A percentile compares a stretch with the other conserved stretches of the same genome.
Conservation (phyloP, 208 protist species). For the Leptomonas pyrrhocoris region DNA sequence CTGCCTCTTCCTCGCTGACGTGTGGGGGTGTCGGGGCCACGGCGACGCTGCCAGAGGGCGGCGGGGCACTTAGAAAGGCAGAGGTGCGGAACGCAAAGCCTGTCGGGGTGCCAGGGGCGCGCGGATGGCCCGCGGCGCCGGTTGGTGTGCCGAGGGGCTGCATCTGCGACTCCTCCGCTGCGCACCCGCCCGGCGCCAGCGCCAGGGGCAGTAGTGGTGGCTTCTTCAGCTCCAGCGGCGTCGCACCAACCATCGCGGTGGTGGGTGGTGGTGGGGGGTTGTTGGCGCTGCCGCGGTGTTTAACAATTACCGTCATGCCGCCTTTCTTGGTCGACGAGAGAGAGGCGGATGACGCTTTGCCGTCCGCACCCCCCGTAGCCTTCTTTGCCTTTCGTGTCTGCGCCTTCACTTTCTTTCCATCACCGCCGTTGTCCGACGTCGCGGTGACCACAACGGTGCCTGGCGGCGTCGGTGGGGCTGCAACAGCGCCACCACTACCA, state of each 20-base stretch:
- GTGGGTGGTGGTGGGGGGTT: background rate
- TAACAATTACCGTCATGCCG: background rate
- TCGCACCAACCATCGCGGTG: background rate
- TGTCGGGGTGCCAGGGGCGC: background rate
- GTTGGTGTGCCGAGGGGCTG: conserved; percentile 2
- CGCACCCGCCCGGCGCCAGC: background rate
- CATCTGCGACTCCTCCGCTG: conserved; percentile 2
- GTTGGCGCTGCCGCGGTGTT: background rate
- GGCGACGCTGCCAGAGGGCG: background rate
- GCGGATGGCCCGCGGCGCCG: background rate
- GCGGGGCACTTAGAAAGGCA: too few relatives aligned
- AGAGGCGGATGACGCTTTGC: too few relatives aligned
- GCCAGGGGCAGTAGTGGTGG: background rate
- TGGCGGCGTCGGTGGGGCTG: too few relatives aligned
- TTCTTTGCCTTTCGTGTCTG: conserved; percentile 3
- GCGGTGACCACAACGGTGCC: background rate
- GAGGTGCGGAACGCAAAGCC: background rate
- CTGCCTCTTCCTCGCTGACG: conserved; percentile 27
- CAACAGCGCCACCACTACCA: too few relatives aligned
- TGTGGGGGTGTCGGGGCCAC: background rate
- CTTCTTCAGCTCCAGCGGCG: background rate
- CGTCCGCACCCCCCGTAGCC: background rate
- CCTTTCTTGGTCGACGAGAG: background rate
- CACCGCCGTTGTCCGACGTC: background rate
- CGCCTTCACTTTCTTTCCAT: background rate